phyloP scores from a whole-genome alignment of 495 filamentous ascomycete species.

The Tetracladium marchalianum region DNA sequence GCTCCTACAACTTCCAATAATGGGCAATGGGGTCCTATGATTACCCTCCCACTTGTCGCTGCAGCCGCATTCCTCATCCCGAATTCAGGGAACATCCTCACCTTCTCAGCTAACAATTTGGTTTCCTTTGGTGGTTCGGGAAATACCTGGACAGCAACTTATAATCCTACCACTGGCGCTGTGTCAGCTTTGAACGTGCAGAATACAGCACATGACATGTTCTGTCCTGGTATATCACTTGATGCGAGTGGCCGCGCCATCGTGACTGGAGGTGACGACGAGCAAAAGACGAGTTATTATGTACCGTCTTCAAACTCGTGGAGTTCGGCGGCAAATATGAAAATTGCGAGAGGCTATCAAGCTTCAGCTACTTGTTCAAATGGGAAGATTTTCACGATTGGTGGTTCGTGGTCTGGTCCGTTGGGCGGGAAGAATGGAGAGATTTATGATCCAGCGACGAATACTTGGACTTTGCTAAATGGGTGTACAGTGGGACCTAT shows the following conservation, averaged over 20 bases:
- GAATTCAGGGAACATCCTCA: conserved; percentile 27
- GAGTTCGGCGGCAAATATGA: conserved; percentile 29
- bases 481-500: conserved; percentile 33
- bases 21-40: conserved; percentile 37
- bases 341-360: conserved; percentile 47
- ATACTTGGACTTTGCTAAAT: conserved; percentile 21
- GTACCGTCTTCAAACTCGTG: conserved; percentile 23
- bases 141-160: conserved; percentile 35
- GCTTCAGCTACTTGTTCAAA: conserved; percentile 39
- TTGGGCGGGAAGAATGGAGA: conserved; percentile 40
- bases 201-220: conserved; percentile 44
- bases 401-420: conserved; percentile 45
- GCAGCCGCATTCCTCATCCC: conserved; percentile 24
- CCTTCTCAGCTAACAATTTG: conserved; percentile 36
- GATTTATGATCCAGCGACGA: conserved; percentile 33
- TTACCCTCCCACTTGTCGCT: conserved; percentile 43
- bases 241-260: conserved; percentile 40
- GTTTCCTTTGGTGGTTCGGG: conserved; percentile 20
- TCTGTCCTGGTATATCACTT: conserved; percentile 49
- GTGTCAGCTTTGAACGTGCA: conserved; percentile 29
- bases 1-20: conserved; percentile 15
- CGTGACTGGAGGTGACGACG: conserved; percentile 41
- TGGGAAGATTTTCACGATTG: conserved; percentile 49
- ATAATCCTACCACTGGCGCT: conserved; percentile 23
- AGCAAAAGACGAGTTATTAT: conserved; percentile 37